These are phyloP conservation scores for Madurella fahalii DNA, from an alignment of 2,329 filamentous ascomycete species.

Conservation along the genomic window DNA sequence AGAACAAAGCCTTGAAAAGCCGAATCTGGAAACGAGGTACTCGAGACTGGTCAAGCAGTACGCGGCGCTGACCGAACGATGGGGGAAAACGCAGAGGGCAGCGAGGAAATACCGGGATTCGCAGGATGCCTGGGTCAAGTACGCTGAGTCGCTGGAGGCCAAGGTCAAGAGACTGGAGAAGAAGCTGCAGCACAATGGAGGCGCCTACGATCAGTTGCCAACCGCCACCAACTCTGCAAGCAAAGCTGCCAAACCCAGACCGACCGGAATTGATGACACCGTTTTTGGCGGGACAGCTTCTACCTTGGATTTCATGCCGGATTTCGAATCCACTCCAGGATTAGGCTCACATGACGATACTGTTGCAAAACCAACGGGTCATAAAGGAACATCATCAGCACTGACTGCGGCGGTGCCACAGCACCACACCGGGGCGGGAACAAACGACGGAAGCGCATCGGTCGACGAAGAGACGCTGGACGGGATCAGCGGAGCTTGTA, in stretches of 20 bases:
- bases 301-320: constrained; percentile 8
- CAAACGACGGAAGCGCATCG: not conserved
- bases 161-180: constrained; percentile 43
- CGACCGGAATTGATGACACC: not conserved
- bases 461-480: constrained; percentile 5
- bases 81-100: constrained; percentile 35
- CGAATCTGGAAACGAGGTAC: constrained; percentile 16
- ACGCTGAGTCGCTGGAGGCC: constrained; percentile 40
- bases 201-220: not conserved
- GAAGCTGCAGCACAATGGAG: constrained; percentile 23
- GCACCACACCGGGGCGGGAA: not conserved
- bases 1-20: not conserved
- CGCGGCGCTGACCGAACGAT: constrained; percentile 37
- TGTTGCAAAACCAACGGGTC: not conserved
- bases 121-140: constrained; percentile 43
- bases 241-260: not conserved
- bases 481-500: constrained; percentile 10
- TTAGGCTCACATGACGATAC: not conserved
- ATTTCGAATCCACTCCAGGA: constrained; percentile 5
- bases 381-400: constrained; percentile 4
- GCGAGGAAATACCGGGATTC: constrained; percentile 40
- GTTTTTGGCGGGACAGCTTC: not conserved
- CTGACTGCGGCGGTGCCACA: not conserved
- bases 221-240: not conserved
- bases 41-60: constrained; percentile 29